Percentiles rank a stretch among this genome's conserved stretches.
Evolutionary conservation across 2,329 filamentous ascomycete genomes (phyloP).

Genomic region (Berkeleyomyces rouxiae): DNA sequence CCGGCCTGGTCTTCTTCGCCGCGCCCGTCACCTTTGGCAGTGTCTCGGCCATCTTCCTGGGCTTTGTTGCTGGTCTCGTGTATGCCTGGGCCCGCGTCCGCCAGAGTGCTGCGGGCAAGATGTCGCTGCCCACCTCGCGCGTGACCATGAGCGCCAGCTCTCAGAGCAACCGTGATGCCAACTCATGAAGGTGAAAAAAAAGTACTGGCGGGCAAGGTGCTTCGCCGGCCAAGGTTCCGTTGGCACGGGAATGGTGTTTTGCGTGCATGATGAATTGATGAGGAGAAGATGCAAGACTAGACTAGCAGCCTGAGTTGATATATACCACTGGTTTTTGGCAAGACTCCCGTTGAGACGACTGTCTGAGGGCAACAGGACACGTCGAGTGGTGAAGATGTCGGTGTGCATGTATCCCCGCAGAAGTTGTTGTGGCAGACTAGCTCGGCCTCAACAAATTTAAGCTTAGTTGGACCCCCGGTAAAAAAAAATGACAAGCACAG

Average conservation of each 20-base stretch:
- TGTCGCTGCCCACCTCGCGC: conserved; percentile 46
- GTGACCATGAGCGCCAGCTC: conserved; percentile 74
- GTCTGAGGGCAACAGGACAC: background rate
- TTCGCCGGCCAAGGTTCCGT: background rate
- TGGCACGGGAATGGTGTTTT: background rate
- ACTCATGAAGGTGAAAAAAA: conserved; percentile 23
- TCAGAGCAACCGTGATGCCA: conserved; percentile 78
- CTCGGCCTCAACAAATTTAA: background rate
- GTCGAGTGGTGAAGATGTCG: background rate
- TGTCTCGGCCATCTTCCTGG: conserved; percentile 77
- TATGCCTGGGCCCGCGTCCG: conserved; percentile 78
- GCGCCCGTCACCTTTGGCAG: conserved; percentile 85
- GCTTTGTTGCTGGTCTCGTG: conserved; percentile 82
- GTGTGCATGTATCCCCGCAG: background rate
- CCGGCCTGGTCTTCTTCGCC: conserved; percentile 86
- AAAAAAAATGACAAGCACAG: too few species aligned
- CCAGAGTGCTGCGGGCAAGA: conserved; percentile 51
- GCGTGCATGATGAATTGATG: background rate
- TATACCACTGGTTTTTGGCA: background rate
- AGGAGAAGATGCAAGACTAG: conserved; percentile 1
- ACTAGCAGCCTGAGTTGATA: background rate
- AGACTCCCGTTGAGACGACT: too few species aligned
- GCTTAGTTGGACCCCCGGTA: background rate
- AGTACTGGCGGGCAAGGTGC: background rate
- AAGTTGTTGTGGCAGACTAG: background rate